phyloP scores from a whole-genome alignment of 75 land plant species.

The Pinus taeda region DNA sequence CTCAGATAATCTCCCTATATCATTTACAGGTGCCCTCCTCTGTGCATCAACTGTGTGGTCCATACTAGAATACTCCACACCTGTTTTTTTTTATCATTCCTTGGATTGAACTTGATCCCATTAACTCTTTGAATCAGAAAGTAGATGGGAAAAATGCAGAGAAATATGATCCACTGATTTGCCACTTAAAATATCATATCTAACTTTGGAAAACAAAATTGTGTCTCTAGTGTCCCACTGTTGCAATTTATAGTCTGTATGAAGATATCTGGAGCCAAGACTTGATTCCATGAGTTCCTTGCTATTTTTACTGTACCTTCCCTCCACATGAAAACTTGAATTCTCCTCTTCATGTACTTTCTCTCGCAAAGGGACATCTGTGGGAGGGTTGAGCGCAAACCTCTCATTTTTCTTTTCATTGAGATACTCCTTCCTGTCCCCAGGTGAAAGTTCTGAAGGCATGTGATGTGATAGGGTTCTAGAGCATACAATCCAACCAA shows the following conservation, averaged over 20 bases:
- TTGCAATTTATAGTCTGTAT: conserved; percentile 30
- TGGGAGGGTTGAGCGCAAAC: background rate
- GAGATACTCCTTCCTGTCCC: conserved; percentile 42
- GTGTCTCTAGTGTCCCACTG: conserved; percentile 10
- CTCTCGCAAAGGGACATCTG: background rate
- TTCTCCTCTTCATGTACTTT: conserved; percentile 6
- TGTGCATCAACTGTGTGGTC: background rate
- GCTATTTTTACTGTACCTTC: conserved; percentile 37
- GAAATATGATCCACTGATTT: conserved; percentile 26
- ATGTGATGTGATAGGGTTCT: conserved; percentile 19
- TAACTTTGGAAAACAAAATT: background rate
- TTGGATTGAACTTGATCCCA: conserved; percentile 24
- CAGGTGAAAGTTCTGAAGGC: conserved; percentile 59
- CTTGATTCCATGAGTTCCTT: conserved; percentile 39
- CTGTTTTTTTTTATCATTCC: conserved; percentile 29
- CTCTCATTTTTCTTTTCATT: conserved; percentile 23
- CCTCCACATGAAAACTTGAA: conserved; percentile 17
- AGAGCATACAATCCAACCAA: background rate
- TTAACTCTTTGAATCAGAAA: conserved; percentile 16
- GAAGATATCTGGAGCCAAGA: conserved; percentile 16
- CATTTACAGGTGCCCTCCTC: conserved; percentile 6
- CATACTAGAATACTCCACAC: conserved; percentile 8
- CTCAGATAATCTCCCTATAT: conserved; percentile 4
- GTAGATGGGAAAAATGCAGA: conserved; percentile 12
- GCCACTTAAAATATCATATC: conserved; percentile 25